These are phyloP conservation scores for Starmerella tilneyi DNA, from an alignment of 805 yeast genomes.

Conservation along the genomic window DNA sequence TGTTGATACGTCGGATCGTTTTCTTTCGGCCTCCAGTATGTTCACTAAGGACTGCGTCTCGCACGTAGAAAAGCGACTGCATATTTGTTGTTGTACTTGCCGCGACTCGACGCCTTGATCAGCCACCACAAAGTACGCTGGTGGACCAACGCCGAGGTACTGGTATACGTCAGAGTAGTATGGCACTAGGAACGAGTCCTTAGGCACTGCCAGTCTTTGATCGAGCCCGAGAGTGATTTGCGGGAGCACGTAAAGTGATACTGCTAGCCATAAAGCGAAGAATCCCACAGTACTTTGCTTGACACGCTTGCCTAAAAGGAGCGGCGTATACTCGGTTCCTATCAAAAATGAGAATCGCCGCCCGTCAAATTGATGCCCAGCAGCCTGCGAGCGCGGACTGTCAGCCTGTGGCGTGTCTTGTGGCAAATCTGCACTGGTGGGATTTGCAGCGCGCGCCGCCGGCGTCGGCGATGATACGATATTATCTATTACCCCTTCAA, in stretches of 20 bases:
- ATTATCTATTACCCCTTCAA: slow-evolving; percentile 2
- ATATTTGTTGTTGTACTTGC: slow-evolving; percentile 56
- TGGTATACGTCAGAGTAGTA: slow-evolving; percentile 69
- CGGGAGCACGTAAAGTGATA: slow-evolving; percentile 63
- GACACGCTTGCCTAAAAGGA: slow-evolving; percentile 41
- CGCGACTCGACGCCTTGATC: slow-evolving; percentile 53
- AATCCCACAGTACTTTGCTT: slow-evolving; percentile 42
- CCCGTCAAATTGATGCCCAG: slow-evolving; percentile 12
- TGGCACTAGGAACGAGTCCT: slow-evolving; percentile 65
- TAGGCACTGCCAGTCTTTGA: slow-evolving; percentile 79
- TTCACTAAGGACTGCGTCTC: slow-evolving; percentile 68
- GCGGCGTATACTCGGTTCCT: slow-evolving; percentile 50
- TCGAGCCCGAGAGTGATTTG: slow-evolving; percentile 68
- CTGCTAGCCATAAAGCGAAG: slow-evolving; percentile 54
- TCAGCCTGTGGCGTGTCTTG: no score
- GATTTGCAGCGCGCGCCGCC: no score
- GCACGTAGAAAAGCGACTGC: slow-evolving; percentile 84
- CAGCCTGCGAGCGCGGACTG: slow-evolving; percentile 9
- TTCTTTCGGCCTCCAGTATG: slow-evolving; percentile 72
- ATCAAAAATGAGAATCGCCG: slow-evolving; percentile 27
- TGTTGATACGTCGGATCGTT: slow-evolving; percentile 52
- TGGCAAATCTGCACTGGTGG: no score
- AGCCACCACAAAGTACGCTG: slow-evolving; percentile 73
- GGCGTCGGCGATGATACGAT: no score
- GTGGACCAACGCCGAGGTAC: slow-evolving; percentile 81